Percentiles rank a stretch among this genome's conserved stretches.
phyloP scores from a whole-genome alignment of 2,329 filamentous ascomycete genomes.

The Colletotrichum costaricense region DNA sequence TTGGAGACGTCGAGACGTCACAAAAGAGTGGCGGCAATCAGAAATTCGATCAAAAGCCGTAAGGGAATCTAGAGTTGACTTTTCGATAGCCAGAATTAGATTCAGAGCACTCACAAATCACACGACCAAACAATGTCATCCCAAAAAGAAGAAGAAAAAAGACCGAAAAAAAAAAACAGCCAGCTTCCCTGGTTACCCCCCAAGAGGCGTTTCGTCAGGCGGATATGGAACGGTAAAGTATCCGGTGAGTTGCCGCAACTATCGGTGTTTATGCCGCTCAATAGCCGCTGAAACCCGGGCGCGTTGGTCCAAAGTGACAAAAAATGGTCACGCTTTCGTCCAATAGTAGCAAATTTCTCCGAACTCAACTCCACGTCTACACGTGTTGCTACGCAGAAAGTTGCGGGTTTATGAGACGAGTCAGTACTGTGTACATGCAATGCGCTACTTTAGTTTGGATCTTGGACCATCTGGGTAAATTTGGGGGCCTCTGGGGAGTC shows the following conservation, averaged over 20 bases:
- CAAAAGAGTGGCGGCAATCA: neutral
- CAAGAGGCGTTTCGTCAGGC: neutral
- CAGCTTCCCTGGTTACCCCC: too few species aligned
- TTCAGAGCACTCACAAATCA: neutral
- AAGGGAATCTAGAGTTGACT: neutral
- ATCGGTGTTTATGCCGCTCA: constrained; percentile 1
- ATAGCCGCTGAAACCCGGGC: constrained; percentile 2
- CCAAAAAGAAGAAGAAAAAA: neutral
- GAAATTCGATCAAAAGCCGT: neutral
- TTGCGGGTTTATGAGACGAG: constrained; percentile 13
- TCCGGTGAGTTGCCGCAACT: constrained; percentile 7
- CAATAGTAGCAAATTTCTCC: neutral
- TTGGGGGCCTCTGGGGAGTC: neutral
- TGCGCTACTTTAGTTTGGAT: neutral
- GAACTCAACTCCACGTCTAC: neutral
- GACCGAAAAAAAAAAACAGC: neutral
- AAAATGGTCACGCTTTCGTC: neutral
- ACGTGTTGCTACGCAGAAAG: neutral
- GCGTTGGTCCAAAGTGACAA: too few species aligned
- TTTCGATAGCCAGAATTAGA: neutral
- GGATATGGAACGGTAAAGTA: neutral
- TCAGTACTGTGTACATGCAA: constrained; percentile 2
- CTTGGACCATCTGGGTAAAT: neutral
- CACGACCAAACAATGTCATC: neutral
- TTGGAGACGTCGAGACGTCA: neutral